These are phyloP conservation scores for Fusarium sp. DNA, from an alignment of 2,329 filamentous ascomycete species.

Conservation along the genomic window DNA sequence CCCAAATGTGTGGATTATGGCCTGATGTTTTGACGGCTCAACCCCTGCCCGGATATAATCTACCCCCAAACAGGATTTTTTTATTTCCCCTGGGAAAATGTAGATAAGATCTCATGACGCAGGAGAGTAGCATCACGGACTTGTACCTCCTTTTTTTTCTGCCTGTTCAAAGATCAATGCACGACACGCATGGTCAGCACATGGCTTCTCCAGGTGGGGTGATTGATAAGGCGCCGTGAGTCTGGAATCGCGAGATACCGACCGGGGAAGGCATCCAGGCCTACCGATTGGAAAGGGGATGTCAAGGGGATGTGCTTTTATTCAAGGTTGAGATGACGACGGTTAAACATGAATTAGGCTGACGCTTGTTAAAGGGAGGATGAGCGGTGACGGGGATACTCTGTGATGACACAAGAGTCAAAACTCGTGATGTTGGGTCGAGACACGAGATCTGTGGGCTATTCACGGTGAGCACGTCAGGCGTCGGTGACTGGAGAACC, in stretches of 20 bases:
- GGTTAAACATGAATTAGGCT: neutral
- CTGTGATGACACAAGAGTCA: neutral
- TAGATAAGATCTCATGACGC: neutral
- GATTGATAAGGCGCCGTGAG: constrained; percentile 25
- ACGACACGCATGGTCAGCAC: neutral
- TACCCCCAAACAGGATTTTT: neutral
- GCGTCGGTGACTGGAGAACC: neutral
- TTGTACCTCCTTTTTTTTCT: neutral
- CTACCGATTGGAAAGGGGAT: neutral
- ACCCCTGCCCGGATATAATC: neutral
- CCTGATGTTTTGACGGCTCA: constrained; percentile 38
- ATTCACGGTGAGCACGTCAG: neutral
- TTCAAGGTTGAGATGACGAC: neutral
- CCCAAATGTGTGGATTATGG: constrained; percentile 35
- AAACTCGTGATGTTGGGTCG: constrained; percentile 1
- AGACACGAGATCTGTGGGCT: neutral
- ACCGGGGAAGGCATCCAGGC: neutral
- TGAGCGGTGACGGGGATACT: neutral
- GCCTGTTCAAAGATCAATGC: neutral
- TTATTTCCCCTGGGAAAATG: neutral
- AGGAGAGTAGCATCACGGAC: neutral
- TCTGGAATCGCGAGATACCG: constrained; percentile 15
- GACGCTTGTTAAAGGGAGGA: neutral
- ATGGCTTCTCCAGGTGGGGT: constrained; percentile 22
- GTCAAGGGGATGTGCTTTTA: neutral